Evolutionary conservation across 257 asterid species (phyloP).

Genomic region (Capsicum chinense): DNA sequence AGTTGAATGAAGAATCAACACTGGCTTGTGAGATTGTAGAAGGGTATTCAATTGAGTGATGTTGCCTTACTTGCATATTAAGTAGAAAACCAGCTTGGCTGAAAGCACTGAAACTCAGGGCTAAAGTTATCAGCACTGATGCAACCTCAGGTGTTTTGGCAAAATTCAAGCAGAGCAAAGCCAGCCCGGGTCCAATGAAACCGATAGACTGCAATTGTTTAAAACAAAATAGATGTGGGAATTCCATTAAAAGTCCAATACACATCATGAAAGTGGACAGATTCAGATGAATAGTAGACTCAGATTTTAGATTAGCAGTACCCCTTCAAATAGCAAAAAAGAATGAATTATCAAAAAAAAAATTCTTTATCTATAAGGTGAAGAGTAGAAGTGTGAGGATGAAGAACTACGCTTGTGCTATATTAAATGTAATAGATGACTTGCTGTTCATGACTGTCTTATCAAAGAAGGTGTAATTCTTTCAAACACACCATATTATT

Average conservation of each 20-base stretch:
- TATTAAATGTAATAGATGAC: neutral
- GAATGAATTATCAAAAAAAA: neutral
- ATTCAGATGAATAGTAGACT: neutral
- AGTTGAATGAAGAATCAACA: neutral
- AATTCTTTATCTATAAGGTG: neutral
- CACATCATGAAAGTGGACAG: neutral
- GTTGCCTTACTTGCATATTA: constrained; percentile 84
- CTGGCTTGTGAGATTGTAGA: neutral
- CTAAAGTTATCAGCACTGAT: constrained; percentile 57
- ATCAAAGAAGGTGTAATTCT: neutral
- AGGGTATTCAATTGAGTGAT: neutral
- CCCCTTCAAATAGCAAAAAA: neutral
- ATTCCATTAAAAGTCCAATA: neutral
- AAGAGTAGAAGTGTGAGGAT: neutral
- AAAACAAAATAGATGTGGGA: neutral
- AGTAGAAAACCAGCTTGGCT: constrained; percentile 97
- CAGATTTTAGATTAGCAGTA: neutral
- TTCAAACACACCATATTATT: neutral
- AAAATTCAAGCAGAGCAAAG: constrained; percentile 77
- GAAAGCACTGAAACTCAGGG: constrained; percentile 86
- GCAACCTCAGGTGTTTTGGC: constrained; percentile 76
- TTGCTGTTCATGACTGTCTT: neutral
- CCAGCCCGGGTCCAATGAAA: constrained; percentile 88
- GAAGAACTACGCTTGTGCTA: neutral
- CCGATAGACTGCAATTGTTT: constrained; percentile 69